Percentiles rank a stretch among this genome's conserved stretches.
Evolutionary conservation across 768 basidiomycete species (phyloP).

Genomic region (Termitomyces sp.): DNA sequence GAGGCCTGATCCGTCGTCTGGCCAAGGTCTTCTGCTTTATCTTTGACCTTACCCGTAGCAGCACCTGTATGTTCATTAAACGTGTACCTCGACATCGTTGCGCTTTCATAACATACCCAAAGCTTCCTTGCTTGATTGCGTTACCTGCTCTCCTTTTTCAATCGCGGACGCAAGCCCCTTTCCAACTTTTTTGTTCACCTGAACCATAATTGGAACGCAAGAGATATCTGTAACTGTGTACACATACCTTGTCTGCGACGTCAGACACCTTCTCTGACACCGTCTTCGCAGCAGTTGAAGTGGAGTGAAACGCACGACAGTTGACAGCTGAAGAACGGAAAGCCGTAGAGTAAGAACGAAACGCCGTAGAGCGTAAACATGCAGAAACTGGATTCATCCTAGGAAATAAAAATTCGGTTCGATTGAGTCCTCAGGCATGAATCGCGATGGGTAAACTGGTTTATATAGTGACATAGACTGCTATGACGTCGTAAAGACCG

Average conservation of each 20-base stretch:
- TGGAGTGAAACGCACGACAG: slow-evolving; percentile 28
- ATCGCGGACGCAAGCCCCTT: slow-evolving; percentile 42
- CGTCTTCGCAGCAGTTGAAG: slow-evolving; percentile 30
- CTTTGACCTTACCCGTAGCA: slow-evolving; percentile 26
- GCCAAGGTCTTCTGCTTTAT: slow-evolving; percentile 27
- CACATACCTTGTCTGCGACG: slow-evolving; percentile 34
- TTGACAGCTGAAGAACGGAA: slow-evolving; percentile 8
- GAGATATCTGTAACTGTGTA: not conserved
- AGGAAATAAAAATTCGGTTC: not conserved
- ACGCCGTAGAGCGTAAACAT: slow-evolving; percentile 6
- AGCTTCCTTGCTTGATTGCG: slow-evolving; percentile 35
- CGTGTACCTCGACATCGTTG: no score
- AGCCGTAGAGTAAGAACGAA: no score
- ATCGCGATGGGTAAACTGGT: no score
- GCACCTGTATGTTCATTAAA: no score
- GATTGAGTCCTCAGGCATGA: no score
- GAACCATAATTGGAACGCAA: not conserved
- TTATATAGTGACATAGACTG: not conserved
- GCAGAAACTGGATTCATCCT: slow-evolving; percentile 12
- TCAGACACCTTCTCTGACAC: slow-evolving; percentile 42
- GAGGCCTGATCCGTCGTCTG: slow-evolving; percentile 31
- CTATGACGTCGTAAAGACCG: slow-evolving; percentile 6
- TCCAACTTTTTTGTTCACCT: slow-evolving; percentile 43
- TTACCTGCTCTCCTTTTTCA: slow-evolving; percentile 39
- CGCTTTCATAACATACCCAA: slow-evolving; percentile 36